Percentiles rank a stretch among this genome's conserved stretches.
phyloP scores from a whole-genome alignment of 2,329 filamentous ascomycete genomes.

The Lanzia echinophila region DNA sequence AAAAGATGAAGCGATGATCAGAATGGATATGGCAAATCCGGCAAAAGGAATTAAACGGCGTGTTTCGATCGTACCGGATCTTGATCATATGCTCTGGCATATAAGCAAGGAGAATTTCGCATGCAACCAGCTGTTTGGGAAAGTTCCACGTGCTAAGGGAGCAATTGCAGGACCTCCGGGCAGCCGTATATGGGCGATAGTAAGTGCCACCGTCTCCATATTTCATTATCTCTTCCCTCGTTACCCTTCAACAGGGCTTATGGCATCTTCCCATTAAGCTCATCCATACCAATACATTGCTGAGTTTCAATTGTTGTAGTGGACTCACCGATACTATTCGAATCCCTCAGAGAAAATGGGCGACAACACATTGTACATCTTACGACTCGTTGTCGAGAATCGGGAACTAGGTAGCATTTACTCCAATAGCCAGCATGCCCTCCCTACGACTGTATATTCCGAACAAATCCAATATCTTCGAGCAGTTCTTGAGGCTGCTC shows the following conservation, averaged over 20 bases:
- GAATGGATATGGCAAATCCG: slow-evolving; percentile 36
- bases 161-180: slow-evolving; percentile 52
- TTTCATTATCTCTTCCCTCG: too few species aligned
- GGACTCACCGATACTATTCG: slow-evolving; percentile 58
- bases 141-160: slow-evolving; percentile 55
- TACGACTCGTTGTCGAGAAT: slow-evolving; percentile 61
- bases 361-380: slow-evolving; percentile 60
- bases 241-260: too few species aligned
- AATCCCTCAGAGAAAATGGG: slow-evolving; percentile 33
- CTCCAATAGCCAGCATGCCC: background rate
- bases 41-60: slow-evolving; percentile 34
- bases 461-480: slow-evolving; percentile 40
- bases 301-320: slow-evolving; percentile 35
- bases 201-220: too few species aligned
- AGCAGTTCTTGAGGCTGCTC: slow-evolving; percentile 59
- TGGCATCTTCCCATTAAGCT: too few species aligned
- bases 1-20: slow-evolving; percentile 51
- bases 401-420: background rate
- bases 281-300: too few species aligned
- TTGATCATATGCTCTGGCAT: slow-evolving; percentile 67
- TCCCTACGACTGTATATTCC: slow-evolving; percentile 13
- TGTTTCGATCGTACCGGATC: slow-evolving; percentile 61
- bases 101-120: slow-evolving; percentile 74
- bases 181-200: slow-evolving; percentile 59
- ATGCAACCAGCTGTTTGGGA: slow-evolving; percentile 51